Evolutionary conservation across 2,329 filamentous ascomycete species (phyloP), one percentile per base, ranked within the genome.

Genomic region (Alternaria alternata): DNA sequence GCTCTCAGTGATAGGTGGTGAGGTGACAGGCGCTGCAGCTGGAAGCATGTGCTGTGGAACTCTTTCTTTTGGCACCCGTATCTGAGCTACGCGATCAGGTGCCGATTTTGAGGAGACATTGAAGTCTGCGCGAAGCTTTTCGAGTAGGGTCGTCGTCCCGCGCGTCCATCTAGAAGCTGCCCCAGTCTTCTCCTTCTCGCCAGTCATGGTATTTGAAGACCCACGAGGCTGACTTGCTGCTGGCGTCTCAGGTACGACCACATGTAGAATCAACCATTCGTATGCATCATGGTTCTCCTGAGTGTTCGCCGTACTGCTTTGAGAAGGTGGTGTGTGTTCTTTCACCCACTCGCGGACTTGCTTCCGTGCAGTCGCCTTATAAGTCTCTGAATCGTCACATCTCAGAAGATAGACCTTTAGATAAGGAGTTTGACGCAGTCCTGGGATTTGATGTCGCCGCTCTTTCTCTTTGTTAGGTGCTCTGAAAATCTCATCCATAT

Each of bases 211-310:
- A 54, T 69, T 78, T 56, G 76, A 79, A 26, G 84, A 86, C 58
- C 83, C 87, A 63, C 91, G 86, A 14, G 92, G 91, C 74, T 96
- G 92, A 2, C 89, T 91, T 22, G 92, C 89, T 1, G 92, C 93
- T 14, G 87, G 84, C 0, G 92, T 94, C 64, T 96, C 94, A 14
- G 94, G 94, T 18, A 96, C 84, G 12, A 97, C 91, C 26, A 99
- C 92, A 76, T 99, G 95, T 22, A 99, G 75, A 55, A 99, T 92
- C 66, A 99, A 83, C 91, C 94, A 98, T 78, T 99, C 95, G 69
- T 91, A 97, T 0, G 95, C 94, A 81, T 99, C 94, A 74, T 99
- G 95, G 63, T 96, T 95, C 74, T 97, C 94, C 72, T 93, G 90
- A 20, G 87, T 89, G 71, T 84, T 92, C 20, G 81, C 75, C 7